Conservation (phyloP, 495 filamentous ascomycete genomes). For the Bryoglossum gracile region DNA sequence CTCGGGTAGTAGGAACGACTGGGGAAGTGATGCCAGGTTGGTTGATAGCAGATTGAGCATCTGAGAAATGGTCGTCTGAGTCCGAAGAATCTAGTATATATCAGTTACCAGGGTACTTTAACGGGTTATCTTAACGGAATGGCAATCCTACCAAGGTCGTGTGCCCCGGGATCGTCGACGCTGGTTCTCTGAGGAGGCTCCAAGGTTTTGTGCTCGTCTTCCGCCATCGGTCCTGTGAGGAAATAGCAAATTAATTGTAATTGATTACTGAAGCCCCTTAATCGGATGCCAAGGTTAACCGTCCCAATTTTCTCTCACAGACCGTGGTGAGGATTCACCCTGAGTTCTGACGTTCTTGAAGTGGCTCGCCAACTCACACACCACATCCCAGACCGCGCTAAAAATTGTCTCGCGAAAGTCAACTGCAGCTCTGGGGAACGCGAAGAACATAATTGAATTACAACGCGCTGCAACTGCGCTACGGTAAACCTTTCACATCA, state of each 20-base stretch:
- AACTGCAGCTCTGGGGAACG: neutral
- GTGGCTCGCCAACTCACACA: neutral
- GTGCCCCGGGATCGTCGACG: conserved; percentile 72
- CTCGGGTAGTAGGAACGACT: conserved; percentile 72
- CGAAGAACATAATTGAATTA: neutral
- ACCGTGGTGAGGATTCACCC: neutral
- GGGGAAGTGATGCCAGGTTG: conserved; percentile 40
- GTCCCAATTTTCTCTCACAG: neutral
- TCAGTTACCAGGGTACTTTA: conserved; percentile 1
- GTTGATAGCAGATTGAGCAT: conserved; percentile 65
- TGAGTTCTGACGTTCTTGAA: no score
- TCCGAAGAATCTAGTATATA: conserved; percentile 50
- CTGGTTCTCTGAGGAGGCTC: conserved; percentile 58
- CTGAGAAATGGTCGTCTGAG: conserved; percentile 85
- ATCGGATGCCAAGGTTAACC: no score
- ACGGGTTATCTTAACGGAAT: neutral
- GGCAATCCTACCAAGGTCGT: conserved; percentile 58
- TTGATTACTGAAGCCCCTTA: neutral
- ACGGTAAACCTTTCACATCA: neutral
- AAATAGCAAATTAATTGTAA: no score
- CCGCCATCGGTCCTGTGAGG: conserved; percentile 23
- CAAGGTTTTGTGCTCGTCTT: conserved; percentile 39
- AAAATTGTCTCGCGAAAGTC: conserved; percentile 4
- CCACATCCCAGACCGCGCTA: neutral
- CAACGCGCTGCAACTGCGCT: conserved; percentile 15